phyloP scores from a whole-genome alignment of 331 rosid genomes.

The Malus hybrid region DNA sequence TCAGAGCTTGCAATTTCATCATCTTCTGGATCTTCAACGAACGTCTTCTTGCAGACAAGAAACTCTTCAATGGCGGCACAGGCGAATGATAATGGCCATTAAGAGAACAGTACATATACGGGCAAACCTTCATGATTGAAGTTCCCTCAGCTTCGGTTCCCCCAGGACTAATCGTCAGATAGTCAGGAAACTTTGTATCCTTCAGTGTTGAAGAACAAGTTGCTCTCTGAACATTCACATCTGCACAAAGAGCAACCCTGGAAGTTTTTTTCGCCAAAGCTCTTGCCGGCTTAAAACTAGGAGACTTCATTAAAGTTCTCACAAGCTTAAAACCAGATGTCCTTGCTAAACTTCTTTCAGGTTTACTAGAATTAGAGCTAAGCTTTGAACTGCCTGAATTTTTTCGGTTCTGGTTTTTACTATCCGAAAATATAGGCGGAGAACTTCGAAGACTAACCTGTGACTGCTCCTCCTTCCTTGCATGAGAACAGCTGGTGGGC shows the following conservation, averaged over 20 bases:
- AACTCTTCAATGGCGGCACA: conserved; percentile 68
- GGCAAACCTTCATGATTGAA: conserved; percentile 69
- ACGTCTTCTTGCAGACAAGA: conserved; percentile 58
- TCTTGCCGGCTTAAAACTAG: conserved; percentile 61
- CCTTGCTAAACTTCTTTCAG: conserved; percentile 32
- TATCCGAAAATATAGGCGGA: conserved; percentile 23
- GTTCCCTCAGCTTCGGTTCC: conserved; percentile 69
- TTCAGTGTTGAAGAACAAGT: conserved; percentile 82
- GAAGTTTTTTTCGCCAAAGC: conserved; percentile 43
- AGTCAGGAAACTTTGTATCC: conserved; percentile 54
- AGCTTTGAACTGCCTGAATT: conserved; percentile 19
- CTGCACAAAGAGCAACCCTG: conserved; percentile 35
- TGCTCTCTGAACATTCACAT: conserved; percentile 37
- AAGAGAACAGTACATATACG: conserved; percentile 78
- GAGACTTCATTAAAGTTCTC: conserved; percentile 45
- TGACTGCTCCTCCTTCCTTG: conserved; percentile 57
- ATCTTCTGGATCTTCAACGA: conserved; percentile 51
- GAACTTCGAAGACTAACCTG: conserved; percentile 37
- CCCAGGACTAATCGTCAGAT: conserved; percentile 48
- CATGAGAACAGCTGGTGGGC: conserved; percentile 70
- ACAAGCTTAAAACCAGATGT: conserved; percentile 37
- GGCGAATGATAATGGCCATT: conserved; percentile 66
- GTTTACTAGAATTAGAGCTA: conserved; percentile 32
- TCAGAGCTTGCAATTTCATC: conserved; percentile 37
- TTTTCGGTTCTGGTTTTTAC: conserved; percentile 24